Percentiles rank a stretch among this genome's conserved stretches.
These are phyloP conservation scores for Globisporangium splendens DNA, from an alignment of 352 stramenopile genomes.

Conservation along the genomic window DNA sequence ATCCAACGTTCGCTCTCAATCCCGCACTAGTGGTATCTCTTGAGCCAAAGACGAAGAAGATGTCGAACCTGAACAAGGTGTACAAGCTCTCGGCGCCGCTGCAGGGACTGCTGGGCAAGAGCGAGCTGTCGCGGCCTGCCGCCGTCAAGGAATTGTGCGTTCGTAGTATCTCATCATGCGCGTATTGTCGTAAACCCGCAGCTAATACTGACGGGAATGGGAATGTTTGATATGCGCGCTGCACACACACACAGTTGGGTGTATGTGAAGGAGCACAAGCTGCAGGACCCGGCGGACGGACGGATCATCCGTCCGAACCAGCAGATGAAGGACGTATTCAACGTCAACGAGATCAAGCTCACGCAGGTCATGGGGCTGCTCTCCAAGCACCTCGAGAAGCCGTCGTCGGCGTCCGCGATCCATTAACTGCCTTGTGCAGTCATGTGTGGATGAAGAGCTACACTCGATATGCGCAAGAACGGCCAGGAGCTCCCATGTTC, in stretches of 20 bases:
- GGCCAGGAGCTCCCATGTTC: no score
- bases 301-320: constrained; percentile 68
- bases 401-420: neutral
- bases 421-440: neutral
- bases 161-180: neutral
- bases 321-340: constrained; percentile 63
- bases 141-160: constrained; percentile 81
- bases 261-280: constrained; percentile 74
- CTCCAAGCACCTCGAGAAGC: constrained; percentile 66
- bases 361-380: constrained; percentile 70
- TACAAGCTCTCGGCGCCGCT: constrained; percentile 66
- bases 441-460: neutral
- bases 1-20: neutral
- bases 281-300: constrained; percentile 67
- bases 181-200: neutral
- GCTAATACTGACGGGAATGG: neutral
- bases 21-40: neutral
- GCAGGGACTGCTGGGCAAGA: constrained; percentile 61
- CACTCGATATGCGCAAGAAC: neutral
- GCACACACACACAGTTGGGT: constrained; percentile 62
- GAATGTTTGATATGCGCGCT: neutral
- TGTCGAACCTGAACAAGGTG: constrained; percentile 25
- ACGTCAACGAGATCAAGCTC: constrained; percentile 61
- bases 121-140: constrained; percentile 56
- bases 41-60: constrained; percentile 2